These are phyloP conservation scores for Butyriboletus loyo DNA, from an alignment of 768 basidiomycete genomes.

Conservation along the genomic window DNA sequence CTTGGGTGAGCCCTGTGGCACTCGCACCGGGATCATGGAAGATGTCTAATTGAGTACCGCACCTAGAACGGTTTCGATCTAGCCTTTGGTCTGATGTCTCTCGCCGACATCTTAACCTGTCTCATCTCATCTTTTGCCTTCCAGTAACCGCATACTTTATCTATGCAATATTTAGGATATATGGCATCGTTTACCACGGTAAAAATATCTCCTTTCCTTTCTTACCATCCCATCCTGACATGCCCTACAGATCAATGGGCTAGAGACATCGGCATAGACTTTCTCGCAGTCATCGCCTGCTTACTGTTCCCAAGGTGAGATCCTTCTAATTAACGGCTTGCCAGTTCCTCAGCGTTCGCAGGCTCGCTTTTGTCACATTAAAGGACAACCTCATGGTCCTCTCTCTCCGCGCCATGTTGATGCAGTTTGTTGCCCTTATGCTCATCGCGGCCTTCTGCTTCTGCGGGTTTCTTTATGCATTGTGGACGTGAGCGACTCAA, in stretches of 20 bases:
- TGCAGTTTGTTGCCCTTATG: conserved; percentile 85
- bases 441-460: conserved; percentile 87
- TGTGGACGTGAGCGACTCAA: conserved; percentile 75
- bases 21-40: conserved; percentile 6
- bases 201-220: conserved; percentile 1
- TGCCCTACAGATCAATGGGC: conserved; percentile 56
- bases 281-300: conserved; percentile 84
- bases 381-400: conserved; percentile 79
- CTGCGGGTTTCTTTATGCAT: conserved; percentile 86
- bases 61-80: conserved; percentile 87
- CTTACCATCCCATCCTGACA: conserved; percentile 1
- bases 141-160: conserved; percentile 74
- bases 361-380: conserved; percentile 88
- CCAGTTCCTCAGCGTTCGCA: conserved; percentile 27
- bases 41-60: conserved; percentile 13
- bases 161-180: conserved; percentile 73
- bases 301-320: conserved; percentile 82
- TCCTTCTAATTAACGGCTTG: neutral
- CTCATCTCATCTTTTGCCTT: conserved; percentile 4
- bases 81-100: conserved; percentile 63
- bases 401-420: conserved; percentile 86
- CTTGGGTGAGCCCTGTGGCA: conserved; percentile 54
- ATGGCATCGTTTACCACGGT: conserved; percentile 70
- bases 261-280: conserved; percentile 69
- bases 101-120: neutral